Percentiles rank a stretch among this genome's conserved stretches.
Conservation (phyloP, 495 filamentous ascomycete species). For the Penicillium lagena region DNA sequence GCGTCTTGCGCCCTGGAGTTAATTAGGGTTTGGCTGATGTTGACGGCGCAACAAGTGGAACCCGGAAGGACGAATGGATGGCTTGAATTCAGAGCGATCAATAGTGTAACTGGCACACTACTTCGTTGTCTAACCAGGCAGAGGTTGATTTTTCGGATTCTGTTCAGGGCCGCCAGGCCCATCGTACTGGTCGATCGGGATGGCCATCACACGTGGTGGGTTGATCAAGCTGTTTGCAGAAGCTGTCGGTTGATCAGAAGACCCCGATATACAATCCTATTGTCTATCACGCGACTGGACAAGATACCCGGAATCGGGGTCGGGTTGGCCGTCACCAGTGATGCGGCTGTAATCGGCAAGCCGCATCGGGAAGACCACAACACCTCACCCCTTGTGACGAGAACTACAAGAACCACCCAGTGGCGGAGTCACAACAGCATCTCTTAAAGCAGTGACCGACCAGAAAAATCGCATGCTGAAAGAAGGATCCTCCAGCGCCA, state of each 20-base stretch:
- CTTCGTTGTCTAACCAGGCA: background rate
- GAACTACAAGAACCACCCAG: background rate
- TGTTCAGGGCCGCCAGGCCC: too few species aligned
- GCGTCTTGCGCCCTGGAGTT: background rate
- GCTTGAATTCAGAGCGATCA: background rate
- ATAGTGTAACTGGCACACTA: background rate
- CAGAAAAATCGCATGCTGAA: too few species aligned
- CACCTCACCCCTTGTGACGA: background rate
- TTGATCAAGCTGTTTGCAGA: too few species aligned
- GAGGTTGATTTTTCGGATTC: too few species aligned
- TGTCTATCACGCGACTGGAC: too few species aligned
- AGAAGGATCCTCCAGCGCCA: too few species aligned
- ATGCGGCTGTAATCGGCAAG: conserved; percentile 8
- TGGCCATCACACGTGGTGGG: too few species aligned
- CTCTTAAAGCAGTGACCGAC: background rate
- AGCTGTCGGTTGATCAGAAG: too few species aligned
- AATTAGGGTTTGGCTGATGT: background rate
- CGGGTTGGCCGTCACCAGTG: background rate
- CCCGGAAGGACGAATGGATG: background rate
- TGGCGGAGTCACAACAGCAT: background rate
- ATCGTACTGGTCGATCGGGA: too few species aligned
- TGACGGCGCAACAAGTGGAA: conserved; percentile 1
- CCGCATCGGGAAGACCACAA: conserved; percentile 10
- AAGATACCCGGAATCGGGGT: too few species aligned
- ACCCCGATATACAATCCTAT: too few species aligned